phyloP scores from a whole-genome alignment of 768 basidiomycete species.

The Pleurotus pulmonarius region DNA sequence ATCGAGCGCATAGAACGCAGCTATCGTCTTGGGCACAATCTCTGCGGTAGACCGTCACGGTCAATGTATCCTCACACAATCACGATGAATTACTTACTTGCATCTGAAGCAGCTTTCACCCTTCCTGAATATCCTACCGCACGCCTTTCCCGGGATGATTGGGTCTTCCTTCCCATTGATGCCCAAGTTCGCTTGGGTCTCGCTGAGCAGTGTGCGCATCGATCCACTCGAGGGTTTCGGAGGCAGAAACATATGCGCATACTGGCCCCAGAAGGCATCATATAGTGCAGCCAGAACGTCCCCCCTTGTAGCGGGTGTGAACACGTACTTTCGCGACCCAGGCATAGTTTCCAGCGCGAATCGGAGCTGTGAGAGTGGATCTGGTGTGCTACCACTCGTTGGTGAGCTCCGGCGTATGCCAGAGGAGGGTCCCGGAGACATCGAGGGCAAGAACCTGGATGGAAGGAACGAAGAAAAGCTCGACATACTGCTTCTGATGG shows the following conservation, averaged over 20 bases:
- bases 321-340: slow-evolving; percentile 71
- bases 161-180: slow-evolving; percentile 59
- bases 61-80: slow-evolving; percentile 1
- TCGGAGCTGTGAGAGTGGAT: slow-evolving; percentile 69
- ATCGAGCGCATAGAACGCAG: slow-evolving; percentile 85
- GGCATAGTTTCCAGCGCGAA: slow-evolving; percentile 82
- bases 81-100: slow-evolving; percentile 61
- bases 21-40: slow-evolving; percentile 90
- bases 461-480: slow-evolving; percentile 31
- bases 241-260: slow-evolving; percentile 70
- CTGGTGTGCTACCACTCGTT: slow-evolving; percentile 50
- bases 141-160: slow-evolving; percentile 66
- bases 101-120: slow-evolving; percentile 93
- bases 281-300: slow-evolving; percentile 83
- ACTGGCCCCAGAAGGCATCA: slow-evolving; percentile 77
- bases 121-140: slow-evolving; percentile 83
- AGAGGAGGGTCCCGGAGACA: slow-evolving; percentile 35
- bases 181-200: slow-evolving; percentile 58
- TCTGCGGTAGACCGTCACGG: slow-evolving; percentile 35
- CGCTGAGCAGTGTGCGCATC: slow-evolving; percentile 59
- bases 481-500: slow-evolving; percentile 3
- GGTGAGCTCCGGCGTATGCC: slow-evolving; percentile 1
- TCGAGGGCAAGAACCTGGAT: slow-evolving; percentile 45
- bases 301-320: slow-evolving; percentile 68
- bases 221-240: slow-evolving; percentile 60